Percentiles rank a stretch among this genome's conserved stretches.
phyloP scores from a whole-genome alignment of 1,284 basidiomycete species.

The Ceratobasidium sp. region DNA sequence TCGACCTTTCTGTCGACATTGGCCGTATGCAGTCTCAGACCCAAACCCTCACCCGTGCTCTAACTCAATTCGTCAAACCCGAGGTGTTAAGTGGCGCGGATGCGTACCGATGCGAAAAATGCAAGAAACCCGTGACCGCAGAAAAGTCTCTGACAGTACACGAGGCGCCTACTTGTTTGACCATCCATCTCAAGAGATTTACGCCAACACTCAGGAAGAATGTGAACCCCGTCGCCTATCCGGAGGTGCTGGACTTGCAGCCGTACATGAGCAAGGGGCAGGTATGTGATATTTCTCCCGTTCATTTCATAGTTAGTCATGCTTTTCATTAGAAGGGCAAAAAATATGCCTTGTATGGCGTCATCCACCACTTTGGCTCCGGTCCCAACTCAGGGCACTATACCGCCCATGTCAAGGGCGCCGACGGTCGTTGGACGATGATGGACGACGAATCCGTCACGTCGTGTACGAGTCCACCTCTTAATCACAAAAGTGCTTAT shows the following conservation, averaged over 20 bases:
- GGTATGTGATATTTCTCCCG: conserved; percentile 43
- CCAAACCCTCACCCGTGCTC: conserved; percentile 70
- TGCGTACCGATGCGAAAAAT: conserved; percentile 99
- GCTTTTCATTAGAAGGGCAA: conserved; percentile 58
- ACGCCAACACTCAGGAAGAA: conserved; percentile 89
- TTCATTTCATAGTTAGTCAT: conserved; percentile 1
- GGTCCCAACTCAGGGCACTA: conserved; percentile 98
- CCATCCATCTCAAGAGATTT: conserved; percentile 97
- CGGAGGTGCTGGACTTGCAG: conserved; percentile 76
- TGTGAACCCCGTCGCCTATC: conserved; percentile 76
- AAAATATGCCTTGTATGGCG: conserved; percentile 87
- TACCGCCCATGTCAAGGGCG: conserved; percentile 82
- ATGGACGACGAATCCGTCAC: conserved; percentile 91
- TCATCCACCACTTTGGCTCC: conserved; percentile 91
- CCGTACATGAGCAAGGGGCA: conserved; percentile 84
- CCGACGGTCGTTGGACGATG: conserved; percentile 80
- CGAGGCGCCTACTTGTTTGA: conserved; percentile 87
- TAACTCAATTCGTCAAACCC: conserved; percentile 81
- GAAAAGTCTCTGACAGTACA: conserved; percentile 89
- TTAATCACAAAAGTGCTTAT: conserved; percentile 83
- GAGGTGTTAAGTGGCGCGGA: conserved; percentile 89
- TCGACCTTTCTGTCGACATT: conserved; percentile 93
- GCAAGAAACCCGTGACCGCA: conserved; percentile 86
- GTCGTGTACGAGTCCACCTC: conserved; percentile 51
- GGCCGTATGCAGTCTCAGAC: conserved; percentile 59